phyloP scores from a whole-genome alignment of 805 yeast genomes.

The Kodamaea hsintzibuensis region DNA sequence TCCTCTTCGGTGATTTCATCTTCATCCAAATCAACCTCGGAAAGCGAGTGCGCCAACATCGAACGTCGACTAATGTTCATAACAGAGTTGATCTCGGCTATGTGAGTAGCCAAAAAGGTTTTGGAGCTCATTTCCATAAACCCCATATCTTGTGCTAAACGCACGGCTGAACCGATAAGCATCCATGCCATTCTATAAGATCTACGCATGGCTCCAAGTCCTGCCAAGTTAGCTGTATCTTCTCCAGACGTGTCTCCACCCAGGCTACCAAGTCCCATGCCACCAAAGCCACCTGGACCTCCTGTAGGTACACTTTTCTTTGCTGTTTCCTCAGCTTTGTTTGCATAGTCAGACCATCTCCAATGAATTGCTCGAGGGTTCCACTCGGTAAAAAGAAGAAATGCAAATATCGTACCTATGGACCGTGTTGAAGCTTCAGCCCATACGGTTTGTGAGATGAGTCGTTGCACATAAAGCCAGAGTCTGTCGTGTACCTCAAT shows the following conservation, averaged over 20 bases:
- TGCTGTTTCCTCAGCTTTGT: slow-evolving; percentile 47
- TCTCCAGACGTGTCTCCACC: slow-evolving; percentile 3
- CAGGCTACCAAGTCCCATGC: slow-evolving; percentile 10
- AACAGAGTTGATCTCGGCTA: slow-evolving; percentile 80
- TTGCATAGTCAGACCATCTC: slow-evolving; percentile 84
- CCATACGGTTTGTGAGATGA: slow-evolving; percentile 88
- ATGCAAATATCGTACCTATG: slow-evolving; percentile 83
- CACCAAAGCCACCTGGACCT: not conserved
- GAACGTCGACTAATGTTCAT: slow-evolving; percentile 78
- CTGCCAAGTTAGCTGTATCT: slow-evolving; percentile 57
- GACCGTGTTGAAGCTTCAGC: slow-evolving; percentile 89
- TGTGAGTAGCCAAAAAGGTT: slow-evolving; percentile 79
- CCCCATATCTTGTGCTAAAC: slow-evolving; percentile 85
- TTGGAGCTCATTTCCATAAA: slow-evolving; percentile 72
- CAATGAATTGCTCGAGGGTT: slow-evolving; percentile 92
- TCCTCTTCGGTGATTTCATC: slow-evolving; percentile 42
- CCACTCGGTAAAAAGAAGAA: slow-evolving; percentile 89
- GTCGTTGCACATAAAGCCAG: slow-evolving; percentile 81
- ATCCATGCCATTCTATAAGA: slow-evolving; percentile 93
- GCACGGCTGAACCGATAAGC: slow-evolving; percentile 83
- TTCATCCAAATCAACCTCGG: slow-evolving; percentile 60
- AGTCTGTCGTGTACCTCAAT: slow-evolving; percentile 72
- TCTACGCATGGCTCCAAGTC: slow-evolving; percentile 81
- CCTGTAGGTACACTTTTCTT: not conserved
- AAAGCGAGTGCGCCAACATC: slow-evolving; percentile 70